Percentiles rank a stretch among this genome's conserved stretches.
These are phyloP conservation scores for Fusarium euwallaceae DNA, from an alignment of 2,329 filamentous ascomycete species.

Conservation along the genomic window DNA sequence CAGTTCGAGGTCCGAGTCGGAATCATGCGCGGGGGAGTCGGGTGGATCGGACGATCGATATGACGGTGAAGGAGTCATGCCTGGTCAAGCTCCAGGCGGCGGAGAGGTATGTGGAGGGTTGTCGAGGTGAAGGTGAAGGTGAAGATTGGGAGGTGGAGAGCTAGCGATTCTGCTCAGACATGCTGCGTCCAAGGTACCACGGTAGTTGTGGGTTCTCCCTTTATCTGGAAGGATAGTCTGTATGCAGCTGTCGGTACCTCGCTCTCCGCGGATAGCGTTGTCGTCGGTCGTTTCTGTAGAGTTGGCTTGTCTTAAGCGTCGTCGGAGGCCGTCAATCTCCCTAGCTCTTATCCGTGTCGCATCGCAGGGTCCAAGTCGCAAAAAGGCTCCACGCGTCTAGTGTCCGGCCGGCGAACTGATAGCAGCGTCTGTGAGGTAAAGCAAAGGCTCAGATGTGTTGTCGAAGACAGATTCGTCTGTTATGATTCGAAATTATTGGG, in stretches of 20 bases:
- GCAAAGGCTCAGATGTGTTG: background rate
- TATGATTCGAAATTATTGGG: constrained; percentile 17
- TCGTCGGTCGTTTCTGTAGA: constrained; percentile 16
- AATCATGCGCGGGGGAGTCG: constrained; percentile 75
- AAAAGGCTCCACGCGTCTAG: constrained; percentile 34
- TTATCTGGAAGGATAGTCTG: background rate
- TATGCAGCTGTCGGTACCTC: background rate
- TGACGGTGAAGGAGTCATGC: constrained; percentile 69
- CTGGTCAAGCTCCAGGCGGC: constrained; percentile 50
- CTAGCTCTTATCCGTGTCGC: constrained; percentile 36
- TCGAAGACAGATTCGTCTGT: constrained; percentile 1
- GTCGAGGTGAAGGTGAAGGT: constrained; percentile 26
- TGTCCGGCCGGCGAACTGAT: constrained; percentile 41
- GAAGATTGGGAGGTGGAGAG: constrained; percentile 27
- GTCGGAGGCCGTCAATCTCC: constrained; percentile 28
- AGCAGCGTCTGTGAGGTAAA: background rate
- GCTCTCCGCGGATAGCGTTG: background rate
- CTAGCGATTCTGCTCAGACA: constrained; percentile 44
- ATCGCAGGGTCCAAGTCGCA: constrained; percentile 40
- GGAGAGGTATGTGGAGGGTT: constrained; percentile 29
- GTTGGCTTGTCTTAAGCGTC: constrained; percentile 15
- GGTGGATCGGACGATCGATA: constrained; percentile 71
- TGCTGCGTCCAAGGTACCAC: constrained; percentile 36
- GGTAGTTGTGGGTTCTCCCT: constrained; percentile 3
- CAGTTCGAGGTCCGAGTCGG: constrained; percentile 81